Base-by-base conservation (phyloP, 495 filamentous ascomycete genomes). In the Penicillium desertorum region DNA sequence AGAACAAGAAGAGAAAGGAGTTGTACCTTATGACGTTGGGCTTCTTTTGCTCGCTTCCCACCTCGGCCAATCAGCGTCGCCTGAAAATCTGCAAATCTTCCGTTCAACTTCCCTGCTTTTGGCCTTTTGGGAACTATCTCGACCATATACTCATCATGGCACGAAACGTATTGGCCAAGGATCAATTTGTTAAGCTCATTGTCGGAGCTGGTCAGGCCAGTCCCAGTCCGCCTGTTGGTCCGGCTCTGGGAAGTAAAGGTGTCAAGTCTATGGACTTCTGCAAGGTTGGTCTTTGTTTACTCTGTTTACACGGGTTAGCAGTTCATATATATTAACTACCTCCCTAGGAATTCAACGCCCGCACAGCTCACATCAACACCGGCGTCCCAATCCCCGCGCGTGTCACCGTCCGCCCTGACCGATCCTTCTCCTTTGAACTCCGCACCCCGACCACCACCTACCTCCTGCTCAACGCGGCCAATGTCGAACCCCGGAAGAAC, bases 181-280 rank as follows among this genome's bases (percentile, higher is more conserved):
- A 96, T 68, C 86, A 90, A 74, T 86, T 98, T 41, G 92, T 99
- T 70, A 99, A 97, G 79, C 85, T 99, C 67, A 96, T 99, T 55
- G 94, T 99, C 50, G 95, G 92, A 58, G 94, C 94, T 39, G 95
- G 94, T n/a, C 91, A 98, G 70, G 94, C 94, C 46, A 89, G 87
- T 59, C 94, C 94, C 30, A 92, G 91, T 76, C 95, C 94, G n/a
- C 94, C 94, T 3, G 91, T 99, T 66, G 95, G 95, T 77, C 95
- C 95, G 29, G 95, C 94, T 44, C 81, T 99, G 60, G 94, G 94
- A 71, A 92, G 88, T 72, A 98, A 96, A 80, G 94, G 94, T 79
- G 89, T 99, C 41, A 99, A 99, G 80, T 92, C 88, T 58, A 99
- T 99, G 88, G 95, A 99, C 75, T 98, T 98, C 71, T 98, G 94